These are phyloP conservation scores for Discostella stelligeroides DNA, from an alignment of 108 stramenopile species.

Conservation along the genomic window DNA sequence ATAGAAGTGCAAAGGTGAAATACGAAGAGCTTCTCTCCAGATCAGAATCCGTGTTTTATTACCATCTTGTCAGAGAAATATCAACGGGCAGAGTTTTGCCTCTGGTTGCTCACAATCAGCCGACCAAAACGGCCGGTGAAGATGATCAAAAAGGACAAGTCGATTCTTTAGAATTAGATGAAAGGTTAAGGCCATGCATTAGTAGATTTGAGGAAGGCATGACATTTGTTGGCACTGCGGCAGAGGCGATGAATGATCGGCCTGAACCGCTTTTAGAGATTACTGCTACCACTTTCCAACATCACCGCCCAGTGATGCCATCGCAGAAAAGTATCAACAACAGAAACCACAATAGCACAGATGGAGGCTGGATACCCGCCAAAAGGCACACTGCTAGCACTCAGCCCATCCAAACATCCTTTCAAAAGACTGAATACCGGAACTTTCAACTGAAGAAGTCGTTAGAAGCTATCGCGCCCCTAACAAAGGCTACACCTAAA, in stretches of 20 bases:
- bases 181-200: slow-evolving; percentile 3
- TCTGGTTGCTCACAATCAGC: slow-evolving; percentile 29
- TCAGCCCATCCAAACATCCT: background rate
- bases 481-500: background rate
- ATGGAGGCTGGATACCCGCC: slow-evolving; percentile 19
- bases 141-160: slow-evolving; percentile 6
- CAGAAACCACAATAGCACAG: too few relatives aligned
- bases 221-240: slow-evolving; percentile 32
- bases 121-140: background rate
- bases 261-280: background rate
- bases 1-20: slow-evolving; percentile 25
- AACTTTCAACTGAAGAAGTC: background rate
- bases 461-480: background rate
- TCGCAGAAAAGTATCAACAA: background rate
- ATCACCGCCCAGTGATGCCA: background rate
- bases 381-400: background rate
- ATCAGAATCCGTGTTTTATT: slow-evolving; percentile 87
- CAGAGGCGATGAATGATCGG: slow-evolving; percentile 24
- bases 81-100: slow-evolving; percentile 32
- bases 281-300: background rate
- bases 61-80: slow-evolving; percentile 63
- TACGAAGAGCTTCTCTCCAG: slow-evolving; percentile 74
- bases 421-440: background rate
- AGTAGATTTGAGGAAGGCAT: slow-evolving; percentile 19
- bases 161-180: background rate